Conservation (phyloP, 2,329 filamentous ascomycete genomes). For the Fusarium bactridioides region DNA sequence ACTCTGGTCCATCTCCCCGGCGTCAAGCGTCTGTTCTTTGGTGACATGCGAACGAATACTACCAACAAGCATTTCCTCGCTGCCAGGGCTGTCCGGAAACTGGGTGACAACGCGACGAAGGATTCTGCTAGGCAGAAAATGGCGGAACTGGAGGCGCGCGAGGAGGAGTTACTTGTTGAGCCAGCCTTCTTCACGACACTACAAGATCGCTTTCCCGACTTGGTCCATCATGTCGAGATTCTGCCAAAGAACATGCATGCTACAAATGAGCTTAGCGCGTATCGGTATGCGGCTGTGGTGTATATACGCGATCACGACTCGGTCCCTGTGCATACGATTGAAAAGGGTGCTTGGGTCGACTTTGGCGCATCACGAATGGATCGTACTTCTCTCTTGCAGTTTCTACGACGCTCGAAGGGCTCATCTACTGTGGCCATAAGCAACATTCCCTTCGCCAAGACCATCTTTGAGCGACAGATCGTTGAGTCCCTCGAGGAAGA, state of each 20-base stretch:
- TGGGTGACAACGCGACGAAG: constrained; percentile 2
- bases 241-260: neutral
- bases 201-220: neutral
- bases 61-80: constrained; percentile 26
- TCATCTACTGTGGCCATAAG: neutral
- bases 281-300: neutral
- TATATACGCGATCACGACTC: neutral
- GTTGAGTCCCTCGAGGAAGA: neutral
- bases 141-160: constrained; percentile 10
- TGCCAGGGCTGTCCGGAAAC: neutral
- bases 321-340: neutral
- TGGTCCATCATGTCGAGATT: neutral
- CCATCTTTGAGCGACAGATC: neutral
- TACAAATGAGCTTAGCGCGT: neutral
- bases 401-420: neutral
- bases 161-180: constrained; percentile 38
- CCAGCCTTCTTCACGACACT: constrained; percentile 39
- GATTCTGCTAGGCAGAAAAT: constrained; percentile 5
- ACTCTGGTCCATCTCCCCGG: constrained; percentile 6
- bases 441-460: neutral
- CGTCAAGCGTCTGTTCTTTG: constrained; percentile 28
- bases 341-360: neutral
- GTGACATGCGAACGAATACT: constrained; percentile 34
- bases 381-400: too few species aligned
- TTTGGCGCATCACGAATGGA: neutral